Base-by-base conservation (phyloP, 495 filamentous ascomycete species). In the Lasiosphaeriaceae sp. region DNA sequence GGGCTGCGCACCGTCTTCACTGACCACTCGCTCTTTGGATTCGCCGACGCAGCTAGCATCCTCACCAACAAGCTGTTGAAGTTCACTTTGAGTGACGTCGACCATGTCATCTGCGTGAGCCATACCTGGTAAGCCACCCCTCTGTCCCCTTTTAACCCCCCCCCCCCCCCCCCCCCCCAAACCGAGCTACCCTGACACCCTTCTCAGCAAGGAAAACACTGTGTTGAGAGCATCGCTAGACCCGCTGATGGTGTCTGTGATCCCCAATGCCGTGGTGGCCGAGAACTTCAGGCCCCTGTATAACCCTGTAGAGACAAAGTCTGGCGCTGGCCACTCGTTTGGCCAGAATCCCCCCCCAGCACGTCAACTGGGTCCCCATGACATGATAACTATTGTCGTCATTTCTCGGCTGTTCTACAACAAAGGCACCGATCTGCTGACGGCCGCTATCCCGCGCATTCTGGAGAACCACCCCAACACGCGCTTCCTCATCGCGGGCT, bases 321-420 rank as follows among this genome's bases (percentile, higher is more conserved):
- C 26, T 31, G 3, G 4, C 26, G 26, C 68, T 53, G 61, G 61
- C 17, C 37, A 66, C 19, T 34, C 51, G 8, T 58, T 55, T 46
- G 11, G 22, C 7, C 55, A 57, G 12, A 31, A 52, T 48, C 55
- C 61, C 3, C 58, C 59, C 57, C 77, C 72, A 62, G 77, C 56
- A 64, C 81, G 57, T 65, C 83, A 44, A 37, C 78, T 96, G 20
- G 88, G 89, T 0, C 90, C 91, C 2, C 77, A 90, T 50, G 90
- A 95, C 60, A 89, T 82, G 14, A 94, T 98, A 60, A 97, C 92
- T 3, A 97, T 97, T 55, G 91, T 97, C 0, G 93, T 97, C 4
- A 92, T 98, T 29, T 97, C 92, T 5, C 90, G 94, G 20, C 87
- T 98, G 12, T 98, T 97, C 71, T 97, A 97, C 75, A 98, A 98